Base-by-base conservation (phyloP, 1,284 basidiomycete genomes). In the Blastosporella zonata region DNA sequence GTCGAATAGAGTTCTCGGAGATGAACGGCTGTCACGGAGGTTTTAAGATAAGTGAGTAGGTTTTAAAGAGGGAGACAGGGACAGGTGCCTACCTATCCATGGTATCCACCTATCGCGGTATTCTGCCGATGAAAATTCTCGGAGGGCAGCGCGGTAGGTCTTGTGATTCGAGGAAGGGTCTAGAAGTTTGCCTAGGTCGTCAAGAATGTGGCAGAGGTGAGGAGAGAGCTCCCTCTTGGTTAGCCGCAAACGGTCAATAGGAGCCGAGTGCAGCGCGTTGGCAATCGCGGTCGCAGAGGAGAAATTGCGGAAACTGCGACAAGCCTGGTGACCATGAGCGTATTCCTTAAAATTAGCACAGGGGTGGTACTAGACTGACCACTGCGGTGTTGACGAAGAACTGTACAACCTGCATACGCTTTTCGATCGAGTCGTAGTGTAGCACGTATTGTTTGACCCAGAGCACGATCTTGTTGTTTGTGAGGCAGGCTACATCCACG, bases 371-470 rank as follows among this genome's bases (percentile, higher is more conserved):
- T n/a, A n/a, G n/a, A n/a, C 45, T 31, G 20, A 46, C 45, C 36
- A 40, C 29, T 25, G 73, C 73, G 7, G 67, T 63, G 47, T 70
- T 64, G 43, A 76, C 63, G 52, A 76, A 75, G 51, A 71, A 74
- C 47, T 67, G 71, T 34, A 74, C 60, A 7, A 68, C 67, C 13
- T 65, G 62, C 6, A 62, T 64, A 7, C 75, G 62, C 13, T 57
- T 48, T 38, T 68, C 61, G 17, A 70, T 62, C 7, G 63, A 57
- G 28, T 71, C 67, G 33, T 64, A 67, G 34, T 68, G 65, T 17
- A 74, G 54, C 17, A 73, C 61, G 0, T 66, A 70, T 47, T 67
- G 66, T 54, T 73, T 72, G 8, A 75, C 68, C 71, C 72, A 77
- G 18, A 67, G 59, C 12, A 69, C 59, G 39, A 77, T 66, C 49